Conservation (phyloP, 306 rosid genomes). For the Abrus pulchellus region DNA sequence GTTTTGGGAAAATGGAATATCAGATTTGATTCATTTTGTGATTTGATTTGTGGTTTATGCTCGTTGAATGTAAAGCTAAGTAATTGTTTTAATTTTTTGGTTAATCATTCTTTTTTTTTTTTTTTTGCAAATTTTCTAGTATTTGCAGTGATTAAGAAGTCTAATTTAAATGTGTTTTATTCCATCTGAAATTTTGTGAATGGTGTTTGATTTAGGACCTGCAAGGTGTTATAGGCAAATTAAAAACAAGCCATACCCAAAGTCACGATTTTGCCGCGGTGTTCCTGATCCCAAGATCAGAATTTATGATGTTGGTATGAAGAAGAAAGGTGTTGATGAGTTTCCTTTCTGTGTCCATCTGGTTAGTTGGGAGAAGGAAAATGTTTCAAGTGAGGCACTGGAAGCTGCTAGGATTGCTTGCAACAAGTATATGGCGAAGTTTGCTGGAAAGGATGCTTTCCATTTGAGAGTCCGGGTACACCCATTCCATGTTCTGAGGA, state of each 20-base stretch:
- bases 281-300: slow-evolving; percentile 94
- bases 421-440: slow-evolving; percentile 87
- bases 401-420: slow-evolving; percentile 91
- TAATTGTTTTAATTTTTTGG: neutral
- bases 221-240: slow-evolving; percentile 88
- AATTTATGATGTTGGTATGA: slow-evolving; percentile 90
- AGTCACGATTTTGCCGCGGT: slow-evolving; percentile 89
- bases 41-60: neutral
- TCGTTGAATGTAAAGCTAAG: neutral
- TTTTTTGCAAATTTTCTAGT: neutral
- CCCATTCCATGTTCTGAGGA: slow-evolving; percentile 89
- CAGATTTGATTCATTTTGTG: neutral
- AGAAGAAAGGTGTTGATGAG: slow-evolving; percentile 90
- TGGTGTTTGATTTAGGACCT: slow-evolving; percentile 66
- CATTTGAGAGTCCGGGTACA: slow-evolving; percentile 91
- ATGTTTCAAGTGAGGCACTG: slow-evolving; percentile 82
- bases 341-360: slow-evolving; percentile 92
- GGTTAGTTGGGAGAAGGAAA: slow-evolving; percentile 92
- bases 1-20: neutral
- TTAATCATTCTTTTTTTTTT: neutral
- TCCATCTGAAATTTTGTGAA: neutral
- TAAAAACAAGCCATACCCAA: slow-evolving; percentile 85
- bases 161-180: neutral
- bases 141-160: neutral
- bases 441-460: slow-evolving; percentile 86